Conservation (phyloP, 2,329 filamentous ascomycete genomes). For the Monilinia aucupariae region DNA sequence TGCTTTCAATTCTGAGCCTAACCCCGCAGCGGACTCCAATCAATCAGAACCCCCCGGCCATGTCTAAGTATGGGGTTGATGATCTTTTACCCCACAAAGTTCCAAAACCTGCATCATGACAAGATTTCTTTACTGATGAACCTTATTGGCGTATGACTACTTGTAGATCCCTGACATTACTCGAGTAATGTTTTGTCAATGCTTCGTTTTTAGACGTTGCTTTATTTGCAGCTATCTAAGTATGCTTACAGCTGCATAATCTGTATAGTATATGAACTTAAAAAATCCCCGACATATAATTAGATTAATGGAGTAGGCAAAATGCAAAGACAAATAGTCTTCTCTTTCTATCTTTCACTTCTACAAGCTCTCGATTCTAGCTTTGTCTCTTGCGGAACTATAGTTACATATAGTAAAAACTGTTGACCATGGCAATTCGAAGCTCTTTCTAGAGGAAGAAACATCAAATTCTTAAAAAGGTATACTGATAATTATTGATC, state of each 20-base stretch:
- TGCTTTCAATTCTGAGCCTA: neutral
- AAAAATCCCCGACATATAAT: neutral
- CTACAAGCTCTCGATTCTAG: neutral
- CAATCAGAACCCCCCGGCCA: neutral
- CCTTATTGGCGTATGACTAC: neutral
- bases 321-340: neutral
- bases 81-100: neutral
- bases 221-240: neutral
- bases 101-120: neutral
- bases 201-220: neutral
- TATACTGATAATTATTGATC: neutral
- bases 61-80: neutral
- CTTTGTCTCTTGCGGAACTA: neutral
- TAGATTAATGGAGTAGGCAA: neutral
- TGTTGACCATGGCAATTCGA: conserved; percentile 10
- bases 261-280: neutral
- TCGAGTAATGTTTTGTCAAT: neutral
- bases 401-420: neutral
- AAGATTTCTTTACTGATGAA: neutral
- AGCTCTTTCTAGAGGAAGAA: conserved; percentile 18
- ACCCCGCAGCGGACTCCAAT: conserved; percentile 1
- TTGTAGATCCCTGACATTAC: neutral
- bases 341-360: neutral
- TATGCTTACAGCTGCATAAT: neutral
- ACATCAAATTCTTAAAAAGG: neutral